Percentiles rank a stretch among this genome's conserved stretches.
These are phyloP conservation scores for Daedaleopsis sinensis DNA, from an alignment of 768 basidiomycete genomes.

Conservation along the genomic window DNA sequence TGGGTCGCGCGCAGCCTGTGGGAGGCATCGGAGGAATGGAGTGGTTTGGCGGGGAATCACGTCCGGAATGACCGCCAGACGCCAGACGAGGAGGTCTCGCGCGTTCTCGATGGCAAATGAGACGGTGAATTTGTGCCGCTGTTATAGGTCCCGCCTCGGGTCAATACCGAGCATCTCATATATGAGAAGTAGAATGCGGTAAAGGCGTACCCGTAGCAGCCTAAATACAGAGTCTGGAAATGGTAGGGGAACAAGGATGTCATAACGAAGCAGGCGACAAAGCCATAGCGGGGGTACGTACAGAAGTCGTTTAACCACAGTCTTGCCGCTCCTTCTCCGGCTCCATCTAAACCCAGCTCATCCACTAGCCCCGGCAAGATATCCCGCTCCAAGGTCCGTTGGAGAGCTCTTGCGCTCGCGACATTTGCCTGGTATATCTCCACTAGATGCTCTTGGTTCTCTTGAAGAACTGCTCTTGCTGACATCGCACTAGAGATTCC, in stretches of 20 bases:
- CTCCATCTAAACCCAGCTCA: conserved; percentile 55
- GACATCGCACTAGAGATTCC: conserved; percentile 6
- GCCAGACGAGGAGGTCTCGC: conserved; percentile 59
- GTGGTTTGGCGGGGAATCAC: conserved; percentile 42
- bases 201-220: conserved; percentile 53
- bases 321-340: conserved; percentile 51
- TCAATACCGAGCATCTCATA: not conserved
- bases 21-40: conserved; percentile 53
- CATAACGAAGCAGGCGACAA: not conserved
- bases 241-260: not conserved
- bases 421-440: conserved; percentile 54
- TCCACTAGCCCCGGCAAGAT: conserved; percentile 62
- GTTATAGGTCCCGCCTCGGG: not conserved
- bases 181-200: not conserved
- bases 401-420: conserved; percentile 48
- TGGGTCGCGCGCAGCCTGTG: conserved; percentile 55
- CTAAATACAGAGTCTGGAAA: conserved; percentile 36
- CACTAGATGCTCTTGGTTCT: conserved; percentile 47
- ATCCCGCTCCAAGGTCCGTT: conserved; percentile 53
- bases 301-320: conserved; percentile 71
- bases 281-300: conserved; percentile 39
- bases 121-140: conserved; percentile 71
- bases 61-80: conserved; percentile 47
- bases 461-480: conserved; percentile 12
- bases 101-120: conserved; percentile 65